Percentiles rank a stretch among this genome's conserved stretches.
Evolutionary conservation across 208 protist genomes (phyloP).

Genomic region (Crithidia expoeki): DNA sequence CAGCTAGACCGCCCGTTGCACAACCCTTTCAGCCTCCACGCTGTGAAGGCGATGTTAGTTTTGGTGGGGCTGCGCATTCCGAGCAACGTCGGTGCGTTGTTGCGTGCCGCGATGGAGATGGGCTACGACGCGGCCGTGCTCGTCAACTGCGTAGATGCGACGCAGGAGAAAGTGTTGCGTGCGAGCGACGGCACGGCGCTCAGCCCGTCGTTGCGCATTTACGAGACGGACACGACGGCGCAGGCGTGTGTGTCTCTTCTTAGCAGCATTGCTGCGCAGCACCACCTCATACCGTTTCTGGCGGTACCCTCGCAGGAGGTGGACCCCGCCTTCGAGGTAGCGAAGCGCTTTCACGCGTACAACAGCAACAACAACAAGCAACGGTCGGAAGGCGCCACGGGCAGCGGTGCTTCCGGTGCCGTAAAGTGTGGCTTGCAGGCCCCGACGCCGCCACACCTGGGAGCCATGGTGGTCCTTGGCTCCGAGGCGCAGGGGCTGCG

Average conservation of each 20-base stretch:
- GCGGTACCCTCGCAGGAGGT: conserved; percentile 79
- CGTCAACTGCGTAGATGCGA: conserved; percentile 71
- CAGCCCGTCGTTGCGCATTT: conserved; percentile 43
- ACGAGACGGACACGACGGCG: conserved; percentile 21
- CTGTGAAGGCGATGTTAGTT: conserved; percentile 65
- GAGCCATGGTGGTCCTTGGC: conserved; percentile 79
- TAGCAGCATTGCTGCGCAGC: conserved; percentile 55
- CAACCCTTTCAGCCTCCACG: conserved; percentile 8
- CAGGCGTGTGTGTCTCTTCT: conserved; percentile 60
- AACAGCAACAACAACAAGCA: conserved; percentile 27
- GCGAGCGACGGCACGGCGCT: conserved; percentile 77
- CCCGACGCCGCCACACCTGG: conserved; percentile 28
- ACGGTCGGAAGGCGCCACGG: neutral
- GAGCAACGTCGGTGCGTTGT: conserved; percentile 78
- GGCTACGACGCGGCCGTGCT: conserved; percentile 77
- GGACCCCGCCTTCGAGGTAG: conserved; percentile 68
- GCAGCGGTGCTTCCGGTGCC: neutral
- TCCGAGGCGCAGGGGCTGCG: conserved; percentile 76
- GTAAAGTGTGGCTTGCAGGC: neutral
- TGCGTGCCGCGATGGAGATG: conserved; percentile 77
- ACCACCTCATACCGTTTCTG: conserved; percentile 72
- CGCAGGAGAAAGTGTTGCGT: conserved; percentile 87
- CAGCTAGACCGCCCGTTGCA: conserved; percentile 2
- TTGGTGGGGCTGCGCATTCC: conserved; percentile 84
- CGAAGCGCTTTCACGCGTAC: conserved; percentile 61